Evolutionary conservation across 73 alveolate species (phyloP).

Genomic region (Stentor coeruleus): DNA sequence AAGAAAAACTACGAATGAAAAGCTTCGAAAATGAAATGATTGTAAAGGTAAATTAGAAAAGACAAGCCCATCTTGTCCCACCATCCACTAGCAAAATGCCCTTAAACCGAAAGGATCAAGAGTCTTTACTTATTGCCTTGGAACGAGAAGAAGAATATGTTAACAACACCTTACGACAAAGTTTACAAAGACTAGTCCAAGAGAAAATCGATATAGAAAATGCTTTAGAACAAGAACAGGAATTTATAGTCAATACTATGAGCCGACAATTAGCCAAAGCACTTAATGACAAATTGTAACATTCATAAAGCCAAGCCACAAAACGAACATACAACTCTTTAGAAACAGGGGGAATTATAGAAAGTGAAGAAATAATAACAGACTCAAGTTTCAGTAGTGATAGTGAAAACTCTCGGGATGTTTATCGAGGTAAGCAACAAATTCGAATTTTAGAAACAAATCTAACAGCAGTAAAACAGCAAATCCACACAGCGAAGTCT

Average conservation of each 20-base stretch:
- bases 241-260: constrained; percentile 18
- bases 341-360: not conserved
- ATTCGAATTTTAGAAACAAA: not conserved
- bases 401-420: not conserved
- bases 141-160: constrained; percentile 24
- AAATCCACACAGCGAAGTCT: not conserved
- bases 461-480: not conserved
- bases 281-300: not conserved
- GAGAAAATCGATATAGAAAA: constrained; percentile 20
- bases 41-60: constrained; percentile 7
- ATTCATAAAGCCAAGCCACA: not conserved
- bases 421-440: not conserved
- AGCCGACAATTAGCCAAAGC: constrained; percentile 21
- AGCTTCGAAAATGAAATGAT: not conserved
- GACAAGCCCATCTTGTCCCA: not conserved
- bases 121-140: not conserved
- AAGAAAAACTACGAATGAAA: constrained; percentile 6
- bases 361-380: not conserved
- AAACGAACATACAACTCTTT: not conserved
- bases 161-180: not conserved
- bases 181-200: not conserved
- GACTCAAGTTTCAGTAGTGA: constrained; percentile 15
- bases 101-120: constrained; percentile 17
- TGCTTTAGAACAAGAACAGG: constrained; percentile 20
- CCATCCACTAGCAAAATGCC: not conserved